Evolutionary conservation across 2,329 filamentous ascomycete genomes (phyloP).

Genomic region (Colletotrichum lini): DNA sequence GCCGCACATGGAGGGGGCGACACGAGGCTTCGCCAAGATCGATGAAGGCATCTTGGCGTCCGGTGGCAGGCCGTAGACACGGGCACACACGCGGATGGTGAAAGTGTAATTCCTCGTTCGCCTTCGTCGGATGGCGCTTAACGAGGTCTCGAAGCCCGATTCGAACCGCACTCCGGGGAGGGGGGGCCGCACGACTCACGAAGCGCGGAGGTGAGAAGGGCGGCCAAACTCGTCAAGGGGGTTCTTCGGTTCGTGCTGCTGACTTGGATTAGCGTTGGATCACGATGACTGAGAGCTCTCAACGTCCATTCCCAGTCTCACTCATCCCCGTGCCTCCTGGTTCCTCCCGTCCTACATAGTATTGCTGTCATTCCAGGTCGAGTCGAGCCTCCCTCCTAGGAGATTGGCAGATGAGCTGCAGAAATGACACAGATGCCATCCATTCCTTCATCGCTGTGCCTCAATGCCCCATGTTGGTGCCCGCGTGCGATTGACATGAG

Average conservation of each 20-base stretch:
- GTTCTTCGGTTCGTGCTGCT: too few relatives aligned
- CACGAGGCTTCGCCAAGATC: conserved; percentile 26
- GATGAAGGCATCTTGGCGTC: conserved; percentile 31
- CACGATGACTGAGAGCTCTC: too few relatives aligned
- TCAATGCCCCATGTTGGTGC: conserved; percentile 13
- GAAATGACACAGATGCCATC: too few relatives aligned
- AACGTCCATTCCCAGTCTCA: not conserved
- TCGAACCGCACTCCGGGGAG: not conserved
- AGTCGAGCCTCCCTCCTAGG: not conserved
- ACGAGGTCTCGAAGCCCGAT: conserved; percentile 14
- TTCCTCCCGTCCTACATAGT: not conserved
- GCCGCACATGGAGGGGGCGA: conserved; percentile 2
- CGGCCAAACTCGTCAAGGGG: not conserved
- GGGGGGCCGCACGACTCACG: not conserved
- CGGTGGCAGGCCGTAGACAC: conserved; percentile 7
- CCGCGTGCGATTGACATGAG: not conserved
- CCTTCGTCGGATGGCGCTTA: conserved; percentile 4
- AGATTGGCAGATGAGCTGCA: not conserved
- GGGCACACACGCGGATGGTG: not conserved
- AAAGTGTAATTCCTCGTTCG: not conserved
- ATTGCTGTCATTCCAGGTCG: not conserved
- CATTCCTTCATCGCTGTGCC: not conserved
- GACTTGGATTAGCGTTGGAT: too few relatives aligned
- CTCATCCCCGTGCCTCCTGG: not conserved
- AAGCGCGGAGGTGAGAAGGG: not conserved